Percentiles rank a stretch among this genome's conserved stretches.
These are phyloP conservation scores for Hypoxylon lienhwacheense DNA, from an alignment of 495 filamentous ascomycete genomes.

Conservation along the genomic window DNA sequence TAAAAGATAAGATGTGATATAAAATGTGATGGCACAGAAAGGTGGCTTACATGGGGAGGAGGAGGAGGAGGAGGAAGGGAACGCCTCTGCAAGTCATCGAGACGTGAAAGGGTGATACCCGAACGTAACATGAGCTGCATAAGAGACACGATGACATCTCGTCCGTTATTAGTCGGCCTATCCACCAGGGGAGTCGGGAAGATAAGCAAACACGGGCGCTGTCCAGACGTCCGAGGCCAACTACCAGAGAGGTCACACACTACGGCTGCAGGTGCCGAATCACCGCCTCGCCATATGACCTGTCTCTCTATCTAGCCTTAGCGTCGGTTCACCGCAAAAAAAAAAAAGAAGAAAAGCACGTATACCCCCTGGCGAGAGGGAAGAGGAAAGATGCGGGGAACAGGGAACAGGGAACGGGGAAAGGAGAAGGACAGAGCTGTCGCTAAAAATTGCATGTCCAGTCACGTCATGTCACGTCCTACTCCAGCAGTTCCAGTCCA, in stretches of 20 bases:
- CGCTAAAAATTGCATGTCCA: too few species aligned
- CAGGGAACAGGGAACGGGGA: too few species aligned
- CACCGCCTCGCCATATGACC: constrained; percentile 12
- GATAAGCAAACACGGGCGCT: constrained; percentile 22
- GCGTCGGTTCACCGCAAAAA: constrained; percentile 8
- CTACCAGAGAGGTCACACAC: constrained; percentile 11
- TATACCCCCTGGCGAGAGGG: neutral
- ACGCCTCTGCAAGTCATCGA: neutral
- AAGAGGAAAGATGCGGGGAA: constrained; percentile 12
- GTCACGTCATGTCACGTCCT: too few species aligned
- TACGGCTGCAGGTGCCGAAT: constrained; percentile 12
- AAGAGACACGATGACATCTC: constrained; percentile 16
- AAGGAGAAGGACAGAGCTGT: too few species aligned
- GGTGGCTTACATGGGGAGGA: too few species aligned
- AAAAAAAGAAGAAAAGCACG: too few species aligned
- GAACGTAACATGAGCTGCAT: constrained; percentile 30
- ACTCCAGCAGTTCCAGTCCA: too few species aligned
- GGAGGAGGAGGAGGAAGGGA: too few species aligned
- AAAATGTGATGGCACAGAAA: too few species aligned
- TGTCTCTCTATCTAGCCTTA: constrained; percentile 23
- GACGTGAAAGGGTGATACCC: constrained; percentile 7
- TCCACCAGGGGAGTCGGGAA: constrained; percentile 17
- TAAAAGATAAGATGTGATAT: too few species aligned
- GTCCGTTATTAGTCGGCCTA: constrained; percentile 20
- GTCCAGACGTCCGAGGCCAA: constrained; percentile 7